These are phyloP conservation scores for Fusarium lyarnte DNA, from an alignment of 2,329 filamentous ascomycete species.

Conservation along the genomic window DNA sequence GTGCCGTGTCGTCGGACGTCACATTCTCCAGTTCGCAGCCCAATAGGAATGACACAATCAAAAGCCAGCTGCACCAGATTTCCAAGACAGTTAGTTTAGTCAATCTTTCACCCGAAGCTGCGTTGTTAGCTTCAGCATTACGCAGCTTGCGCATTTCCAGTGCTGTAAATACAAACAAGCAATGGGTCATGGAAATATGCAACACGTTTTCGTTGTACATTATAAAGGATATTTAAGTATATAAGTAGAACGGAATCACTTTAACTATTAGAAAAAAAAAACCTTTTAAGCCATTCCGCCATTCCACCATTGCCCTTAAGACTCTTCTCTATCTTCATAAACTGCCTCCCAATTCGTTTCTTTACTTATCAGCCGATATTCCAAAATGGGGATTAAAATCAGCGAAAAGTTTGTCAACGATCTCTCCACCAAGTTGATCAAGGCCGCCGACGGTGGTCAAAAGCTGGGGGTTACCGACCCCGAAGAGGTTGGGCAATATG, in stretches of 20 bases:
- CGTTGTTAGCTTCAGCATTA: not conserved
- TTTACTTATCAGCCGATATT: not conserved
- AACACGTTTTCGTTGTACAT: too few species aligned
- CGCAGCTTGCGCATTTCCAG: not conserved
- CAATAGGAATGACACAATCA: not conserved
- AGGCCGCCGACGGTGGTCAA: not conserved
- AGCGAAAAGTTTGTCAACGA: not conserved
- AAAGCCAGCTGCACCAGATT: not conserved
- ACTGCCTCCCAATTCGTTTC: not conserved
- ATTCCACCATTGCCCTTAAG: not conserved
- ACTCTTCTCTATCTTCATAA: fast-evolving
- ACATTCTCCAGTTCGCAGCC: not conserved
- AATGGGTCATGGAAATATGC: too few species aligned
- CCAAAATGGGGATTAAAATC: not conserved
- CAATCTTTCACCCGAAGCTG: not conserved
- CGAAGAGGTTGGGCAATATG: not conserved
- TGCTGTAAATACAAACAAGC: too few species aligned
- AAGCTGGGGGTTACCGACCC: not conserved
- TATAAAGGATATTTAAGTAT: not conserved
- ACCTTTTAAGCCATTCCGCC: not conserved
- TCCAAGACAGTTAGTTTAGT: not conserved
- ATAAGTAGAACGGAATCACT: not conserved
- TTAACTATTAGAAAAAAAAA: not conserved
- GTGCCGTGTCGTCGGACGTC: not conserved
- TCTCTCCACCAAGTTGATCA: not conserved